Evolutionary conservation across 1,139 yeast species (phyloP).

Genomic region (Hemisphaericaspora lyxosophila): DNA sequence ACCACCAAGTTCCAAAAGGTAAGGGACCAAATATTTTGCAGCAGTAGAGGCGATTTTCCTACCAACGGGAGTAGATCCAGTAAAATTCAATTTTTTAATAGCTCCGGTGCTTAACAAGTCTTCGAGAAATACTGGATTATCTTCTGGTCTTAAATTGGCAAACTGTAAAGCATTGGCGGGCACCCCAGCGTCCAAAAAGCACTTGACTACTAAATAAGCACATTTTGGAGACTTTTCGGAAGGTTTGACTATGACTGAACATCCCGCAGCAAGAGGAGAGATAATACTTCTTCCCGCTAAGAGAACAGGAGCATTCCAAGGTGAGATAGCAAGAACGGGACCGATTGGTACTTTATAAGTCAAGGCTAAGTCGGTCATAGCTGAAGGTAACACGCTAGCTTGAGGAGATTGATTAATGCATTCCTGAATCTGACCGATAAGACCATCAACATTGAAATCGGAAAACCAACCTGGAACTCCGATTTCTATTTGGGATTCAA

Average conservation of each 20-base stretch:
- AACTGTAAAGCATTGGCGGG: slow-evolving; percentile 36
- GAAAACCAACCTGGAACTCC: slow-evolving; percentile 43
- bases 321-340: slow-evolving; percentile 44
- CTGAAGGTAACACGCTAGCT: slow-evolving; percentile 25
- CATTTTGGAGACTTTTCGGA: slow-evolving; percentile 37
- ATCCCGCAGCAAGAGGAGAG: slow-evolving; percentile 52
- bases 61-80: slow-evolving; percentile 46
- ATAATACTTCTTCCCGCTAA: slow-evolving; percentile 37
- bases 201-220: slow-evolving; percentile 30
- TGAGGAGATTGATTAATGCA: slow-evolving; percentile 21
- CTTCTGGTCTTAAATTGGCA: slow-evolving; percentile 30
- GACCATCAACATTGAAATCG: slow-evolving; percentile 30
- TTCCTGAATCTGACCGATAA: slow-evolving; percentile 25
- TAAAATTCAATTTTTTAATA: slow-evolving; percentile 40
- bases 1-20: slow-evolving; percentile 45
- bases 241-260: slow-evolving; percentile 45
- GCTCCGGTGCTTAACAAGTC: slow-evolving; percentile 24
- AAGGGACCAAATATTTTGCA: slow-evolving; percentile 37
- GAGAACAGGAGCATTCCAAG: slow-evolving; percentile 52
- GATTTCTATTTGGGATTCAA: slow-evolving; percentile 30
- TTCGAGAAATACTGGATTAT: slow-evolving; percentile 25
- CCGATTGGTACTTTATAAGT: slow-evolving; percentile 41
- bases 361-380: slow-evolving; percentile 26
- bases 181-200: slow-evolving; percentile 39
- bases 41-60: slow-evolving; percentile 31